A percentile compares a stretch with the other conserved stretches of the same genome.
Evolutionary conservation across 768 basidiomycete genomes (phyloP).

Genomic region (Hygrocybe coccinea): DNA sequence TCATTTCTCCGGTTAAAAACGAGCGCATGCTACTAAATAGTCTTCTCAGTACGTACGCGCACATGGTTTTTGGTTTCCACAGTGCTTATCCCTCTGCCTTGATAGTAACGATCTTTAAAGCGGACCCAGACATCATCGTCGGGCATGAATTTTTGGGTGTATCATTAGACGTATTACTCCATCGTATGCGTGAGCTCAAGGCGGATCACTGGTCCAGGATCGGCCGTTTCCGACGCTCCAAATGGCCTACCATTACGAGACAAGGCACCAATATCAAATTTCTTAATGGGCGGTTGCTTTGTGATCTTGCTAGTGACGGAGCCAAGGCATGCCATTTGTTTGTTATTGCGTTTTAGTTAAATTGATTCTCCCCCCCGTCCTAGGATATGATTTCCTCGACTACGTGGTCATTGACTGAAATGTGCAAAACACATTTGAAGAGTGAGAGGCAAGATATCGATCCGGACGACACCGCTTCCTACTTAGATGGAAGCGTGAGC

Average conservation of each 20-base stretch:
- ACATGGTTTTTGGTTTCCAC: not conserved
- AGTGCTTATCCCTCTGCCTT: conserved; percentile 1
- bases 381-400: conserved; percentile 96
- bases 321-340: conserved; percentile 60
- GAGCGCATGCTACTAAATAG: conserved; percentile 84
- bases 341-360: not conserved
- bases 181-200: conserved; percentile 87
- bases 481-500: conserved; percentile 78
- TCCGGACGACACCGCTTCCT: conserved; percentile 87
- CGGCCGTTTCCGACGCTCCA: conserved; percentile 80
- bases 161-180: conserved; percentile 83
- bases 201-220: conserved; percentile 92
- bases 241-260: conserved; percentile 75
- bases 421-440: conserved; percentile 88
- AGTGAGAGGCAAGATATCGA: conserved; percentile 90
- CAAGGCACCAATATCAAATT: conserved; percentile 83
- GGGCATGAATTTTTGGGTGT: conserved; percentile 93
- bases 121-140: conserved; percentile 91
- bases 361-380: not conserved
- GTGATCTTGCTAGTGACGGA: conserved; percentile 91
- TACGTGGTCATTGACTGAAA: conserved; percentile 97
- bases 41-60: conserved; percentile 54
- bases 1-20: conserved; percentile 68
- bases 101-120: conserved; percentile 68
- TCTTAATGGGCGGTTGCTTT: conserved; percentile 78